Evolutionary conservation across 2,329 filamentous ascomycete genomes (phyloP), one percentile per base, ranked within the genome.

Genomic region (Didymella sp.): DNA sequence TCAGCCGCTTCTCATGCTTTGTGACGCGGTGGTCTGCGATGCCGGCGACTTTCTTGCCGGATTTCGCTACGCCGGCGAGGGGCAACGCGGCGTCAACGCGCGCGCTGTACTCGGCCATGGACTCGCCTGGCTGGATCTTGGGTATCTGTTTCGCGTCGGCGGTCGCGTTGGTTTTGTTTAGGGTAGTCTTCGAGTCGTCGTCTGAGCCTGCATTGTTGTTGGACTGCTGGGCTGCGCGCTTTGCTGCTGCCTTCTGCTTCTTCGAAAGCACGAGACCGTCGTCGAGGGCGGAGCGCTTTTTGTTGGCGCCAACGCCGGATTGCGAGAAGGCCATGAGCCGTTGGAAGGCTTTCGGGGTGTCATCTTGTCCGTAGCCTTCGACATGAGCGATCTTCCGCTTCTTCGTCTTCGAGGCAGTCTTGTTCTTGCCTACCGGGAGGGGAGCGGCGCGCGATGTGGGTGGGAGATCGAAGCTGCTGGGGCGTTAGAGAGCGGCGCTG

Each of bases 51-150:
- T 89, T 87, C 62, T 85, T 88, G 49, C 85, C 87, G 63, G 82
- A 86, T 8, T 82, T 73, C 60, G 67, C 75, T 8, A 97, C 81
- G 0, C 88, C 88, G 7, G 86, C 80, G 0, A 99, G 78, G 0
- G 94, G 94, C 6, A 98, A 81, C 0, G 91, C 87, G 45, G 91
- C 89, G 72, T 98, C 89, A 6, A 99, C 95, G 27, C 93, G 87
- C 11, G 88, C 85, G 7, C 87, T 81, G 72, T 96, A 99, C 49
- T 96, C 90, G 4, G 89, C 86, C 70, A 98, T 80, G 48, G 86
- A 86, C 76, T 99, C 95, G 48, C 92, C 91, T 0, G 93, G 92
- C 15, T 86, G 84, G 61, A 98, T 97, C 44, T 60, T 67, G 37
- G 67, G 52, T 2, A 49, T 60, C 3, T 61, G 46, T 27, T 54